Base-by-base conservation (phyloP, 371 early-diverging fungal genomes). In the Phascolomyces articulosus region DNA sequence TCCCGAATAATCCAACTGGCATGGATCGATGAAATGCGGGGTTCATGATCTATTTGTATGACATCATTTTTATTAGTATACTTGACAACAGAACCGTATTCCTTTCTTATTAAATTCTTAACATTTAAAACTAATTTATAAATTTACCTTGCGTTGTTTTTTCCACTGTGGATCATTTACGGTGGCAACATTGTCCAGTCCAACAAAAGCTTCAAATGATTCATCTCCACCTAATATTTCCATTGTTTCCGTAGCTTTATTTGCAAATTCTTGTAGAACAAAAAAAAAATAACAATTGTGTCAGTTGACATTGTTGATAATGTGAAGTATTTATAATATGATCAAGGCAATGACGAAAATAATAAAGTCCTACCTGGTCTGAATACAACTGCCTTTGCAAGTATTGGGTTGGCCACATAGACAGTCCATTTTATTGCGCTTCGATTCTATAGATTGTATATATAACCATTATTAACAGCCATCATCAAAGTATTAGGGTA, bases 301-400 rank as follows among this genome's bases (percentile, higher is more conserved):
- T n/a, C 11, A 40, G 38, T 13, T 6, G 13, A 9, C 13, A 38
- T 38, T 38, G 9, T 38, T 13, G 38, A 38, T 38, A 13, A 13
- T 38, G 13, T 38, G 13, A 47, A 47, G 47, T 47, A 18, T n/a
- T 20, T 11, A 47, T 10, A 2, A 31, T 38, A 20, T 6, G n/a
- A 47, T 47, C n/a, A n/a, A n/a, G n/a, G n/a, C n/a, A n/a, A n/a
- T n/a, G n/a, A n/a, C n/a, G n/a, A n/a, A n/a, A n/a, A n/a, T n/a
- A n/a, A n/a, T n/a, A n/a, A n/a, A n/a, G n/a, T n/a, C n/a, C n/a
- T 73, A 77, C 80, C 73, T 66, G 77, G 60, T 59, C 72, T 72
- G 34, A 74, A 49, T 18, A 77, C 48, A 4, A 79, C 4, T 4
- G 23, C 48, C n/a, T 58, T 68, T 10, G 71, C 75, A 29, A 65